Percentiles rank a stretch among this genome's conserved stretches.
These are phyloP conservation scores for Alternaria hordeiaustralica DNA, from an alignment of 2,329 filamentous ascomycete genomes.

Conservation along the genomic window DNA sequence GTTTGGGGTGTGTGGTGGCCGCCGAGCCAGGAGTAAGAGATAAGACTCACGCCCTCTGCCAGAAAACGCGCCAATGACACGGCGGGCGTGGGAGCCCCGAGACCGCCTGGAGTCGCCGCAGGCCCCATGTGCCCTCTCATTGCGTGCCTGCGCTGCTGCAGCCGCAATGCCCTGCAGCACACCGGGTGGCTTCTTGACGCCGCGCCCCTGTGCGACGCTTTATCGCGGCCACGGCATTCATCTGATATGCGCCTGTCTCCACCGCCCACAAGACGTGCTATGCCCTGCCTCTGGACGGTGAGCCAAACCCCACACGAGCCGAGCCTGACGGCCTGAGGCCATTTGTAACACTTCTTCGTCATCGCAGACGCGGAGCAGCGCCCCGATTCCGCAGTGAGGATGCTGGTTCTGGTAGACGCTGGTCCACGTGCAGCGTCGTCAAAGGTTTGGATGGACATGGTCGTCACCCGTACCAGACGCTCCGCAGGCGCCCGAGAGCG, in stretches of 20 bases:
- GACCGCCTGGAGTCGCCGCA: conserved; percentile 12
- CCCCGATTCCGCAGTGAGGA: background rate
- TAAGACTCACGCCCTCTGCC: conserved; percentile 27
- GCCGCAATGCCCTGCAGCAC: conserved; percentile 25
- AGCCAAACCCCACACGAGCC: conserved; percentile 24
- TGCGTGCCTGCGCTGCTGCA: conserved; percentile 24
- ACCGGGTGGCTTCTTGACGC: background rate
- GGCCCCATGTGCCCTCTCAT: conserved; percentile 13
- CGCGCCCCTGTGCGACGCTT: background rate
- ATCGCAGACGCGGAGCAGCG: conserved; percentile 5
- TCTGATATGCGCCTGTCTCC: background rate
- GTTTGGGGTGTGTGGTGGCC: conserved; percentile 22
- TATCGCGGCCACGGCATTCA: conserved; percentile 8
- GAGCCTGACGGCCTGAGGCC: conserved; percentile 8
- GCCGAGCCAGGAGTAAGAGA: conserved; percentile 33
- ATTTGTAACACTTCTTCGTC: conserved; percentile 30
- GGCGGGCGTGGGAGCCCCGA: conserved; percentile 19
- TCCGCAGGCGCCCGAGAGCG: background rate
- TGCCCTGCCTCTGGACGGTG: background rate
- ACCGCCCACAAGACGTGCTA: background rate
- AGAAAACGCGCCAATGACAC: conserved; percentile 23
- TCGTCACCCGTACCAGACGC: background rate
- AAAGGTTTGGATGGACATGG: background rate
- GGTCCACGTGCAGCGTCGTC: background rate
- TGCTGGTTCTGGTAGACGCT: conserved; percentile 5